Evolutionary conservation across 2,329 filamentous ascomycete genomes (phyloP).

Genomic region (Conoideocrella luteorostrata): DNA sequence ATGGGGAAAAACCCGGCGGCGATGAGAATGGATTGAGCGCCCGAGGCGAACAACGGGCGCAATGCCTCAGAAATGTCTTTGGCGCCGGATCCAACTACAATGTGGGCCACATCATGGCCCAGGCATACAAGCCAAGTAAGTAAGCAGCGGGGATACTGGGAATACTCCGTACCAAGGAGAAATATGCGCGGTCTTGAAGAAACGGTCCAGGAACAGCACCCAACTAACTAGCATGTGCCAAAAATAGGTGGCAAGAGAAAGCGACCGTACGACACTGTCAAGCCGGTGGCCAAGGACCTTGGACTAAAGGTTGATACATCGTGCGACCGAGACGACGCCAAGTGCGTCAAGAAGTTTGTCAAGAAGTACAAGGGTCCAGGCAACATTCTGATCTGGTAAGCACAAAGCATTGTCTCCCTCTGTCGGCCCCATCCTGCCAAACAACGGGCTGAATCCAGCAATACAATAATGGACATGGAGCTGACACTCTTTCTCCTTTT

Average conservation of each 20-base stretch:
- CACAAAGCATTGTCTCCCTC: no score
- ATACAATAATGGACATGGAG: background rate
- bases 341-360: conserved; percentile 47
- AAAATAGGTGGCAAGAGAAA: conserved; percentile 40
- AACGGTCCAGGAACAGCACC: no score
- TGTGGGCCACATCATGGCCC: conserved; percentile 53
- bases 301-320: conserved; percentile 48
- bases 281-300: conserved; percentile 48
- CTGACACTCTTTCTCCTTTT: background rate
- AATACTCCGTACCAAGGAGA: no score
- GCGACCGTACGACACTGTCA: conserved; percentile 51
- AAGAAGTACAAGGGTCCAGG: conserved; percentile 39
- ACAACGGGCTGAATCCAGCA: no score
- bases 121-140: conserved; percentile 42
- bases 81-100: conserved; percentile 43
- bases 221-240: no score
- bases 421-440: no score
- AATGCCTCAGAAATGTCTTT: conserved; percentile 54
- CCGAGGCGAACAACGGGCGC: conserved; percentile 47
- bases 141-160: background rate
- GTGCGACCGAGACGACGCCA: conserved; percentile 48
- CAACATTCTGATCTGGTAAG: conserved; percentile 52
- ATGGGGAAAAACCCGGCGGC: conserved; percentile 55
- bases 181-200: background rate
- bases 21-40: conserved; percentile 41